A percentile compares a stretch with the other conserved stretches of the same genome.
phyloP scores from a whole-genome alignment of 176 grass and related monocot genomes.

The Tillandsia fasciculata region DNA sequence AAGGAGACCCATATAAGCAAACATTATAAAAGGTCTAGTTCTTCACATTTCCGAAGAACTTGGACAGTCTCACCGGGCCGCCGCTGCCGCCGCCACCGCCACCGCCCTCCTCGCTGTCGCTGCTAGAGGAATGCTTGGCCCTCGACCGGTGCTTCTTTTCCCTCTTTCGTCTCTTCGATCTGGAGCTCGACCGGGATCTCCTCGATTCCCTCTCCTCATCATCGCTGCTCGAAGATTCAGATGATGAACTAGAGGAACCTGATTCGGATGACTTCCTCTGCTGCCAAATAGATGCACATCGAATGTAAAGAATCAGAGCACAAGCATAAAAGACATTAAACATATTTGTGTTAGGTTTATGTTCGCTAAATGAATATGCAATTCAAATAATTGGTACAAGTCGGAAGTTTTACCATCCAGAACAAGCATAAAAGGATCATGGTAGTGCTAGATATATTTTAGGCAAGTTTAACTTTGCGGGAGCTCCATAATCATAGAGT shows the following conservation, averaged over 20 bases:
- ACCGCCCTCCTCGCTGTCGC: slow-evolving; percentile 30
- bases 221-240: slow-evolving; percentile 74
- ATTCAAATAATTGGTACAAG: too few relatives aligned
- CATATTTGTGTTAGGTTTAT: too few relatives aligned
- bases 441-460: too few relatives aligned
- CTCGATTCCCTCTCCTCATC: slow-evolving; percentile 56
- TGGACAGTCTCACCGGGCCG: slow-evolving; percentile 70
- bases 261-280: slow-evolving; percentile 71
- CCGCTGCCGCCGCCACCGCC: slow-evolving; percentile 20
- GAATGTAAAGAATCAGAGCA: slow-evolving; percentile 2
- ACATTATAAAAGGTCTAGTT: slow-evolving; percentile 28
- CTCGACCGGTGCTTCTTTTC: slow-evolving; percentile 80
- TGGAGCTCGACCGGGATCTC: slow-evolving; percentile 65
- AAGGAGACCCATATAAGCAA: slow-evolving; percentile 11
- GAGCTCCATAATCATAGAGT: too few relatives aligned
- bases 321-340: too few relatives aligned
- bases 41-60: slow-evolving; percentile 69
- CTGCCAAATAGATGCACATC: slow-evolving; percentile 28
- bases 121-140: slow-evolving; percentile 30
- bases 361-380: too few relatives aligned
- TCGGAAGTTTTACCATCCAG: too few relatives aligned
- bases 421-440: too few relatives aligned
- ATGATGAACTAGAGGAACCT: slow-evolving; percentile 53
- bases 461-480: too few relatives aligned
- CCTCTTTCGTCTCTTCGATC: slow-evolving; percentile 68